A percentile compares a stretch with the other conserved stretches of the same genome.
Evolutionary conservation across 176 grass and related monocot genomes (phyloP).

Genomic region (Zoysia pacifica): DNA sequence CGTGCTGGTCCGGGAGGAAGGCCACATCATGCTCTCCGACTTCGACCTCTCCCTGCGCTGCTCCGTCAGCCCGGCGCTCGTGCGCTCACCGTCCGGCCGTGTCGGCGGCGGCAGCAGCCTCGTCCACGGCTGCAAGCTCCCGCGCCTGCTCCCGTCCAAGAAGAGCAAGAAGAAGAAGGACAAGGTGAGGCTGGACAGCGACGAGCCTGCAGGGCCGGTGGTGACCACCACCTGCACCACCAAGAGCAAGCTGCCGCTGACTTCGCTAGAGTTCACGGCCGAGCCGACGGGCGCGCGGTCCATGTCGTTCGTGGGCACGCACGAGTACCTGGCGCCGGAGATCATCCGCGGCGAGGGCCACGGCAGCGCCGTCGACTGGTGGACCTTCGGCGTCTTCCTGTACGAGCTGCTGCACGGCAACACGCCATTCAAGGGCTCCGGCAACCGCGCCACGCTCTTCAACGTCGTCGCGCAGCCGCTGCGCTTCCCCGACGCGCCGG

Average conservation of each 20-base stretch:
- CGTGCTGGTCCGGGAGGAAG: conserved; percentile 75
- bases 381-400: conserved; percentile 89
- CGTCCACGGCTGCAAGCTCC: conserved; percentile 69
- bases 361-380: conserved; percentile 94
- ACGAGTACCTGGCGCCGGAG: conserved; percentile 88
- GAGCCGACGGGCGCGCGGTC: conserved; percentile 79
- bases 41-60: conserved; percentile 88
- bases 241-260: background rate
- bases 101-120: conserved; percentile 19
- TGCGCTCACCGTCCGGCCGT: conserved; percentile 66
- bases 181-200: background rate
- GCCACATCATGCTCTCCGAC: conserved; percentile 96
- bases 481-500: conserved; percentile 69
- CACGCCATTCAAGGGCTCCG: conserved; percentile 91
- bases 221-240: background rate
- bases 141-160: conserved; percentile 54
- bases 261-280: conserved; percentile 71
- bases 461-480: conserved; percentile 89
- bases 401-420: conserved; percentile 83
- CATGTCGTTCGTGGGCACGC: conserved; percentile 92
- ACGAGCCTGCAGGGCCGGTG: background rate
- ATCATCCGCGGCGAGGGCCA: conserved; percentile 91
- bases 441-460: conserved; percentile 84
- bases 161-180: conserved; percentile 34
- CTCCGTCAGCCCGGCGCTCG: conserved; percentile 75